Evolutionary conservation across 768 basidiomycete species (phyloP).

Genomic region (Clathrus columnatus): DNA sequence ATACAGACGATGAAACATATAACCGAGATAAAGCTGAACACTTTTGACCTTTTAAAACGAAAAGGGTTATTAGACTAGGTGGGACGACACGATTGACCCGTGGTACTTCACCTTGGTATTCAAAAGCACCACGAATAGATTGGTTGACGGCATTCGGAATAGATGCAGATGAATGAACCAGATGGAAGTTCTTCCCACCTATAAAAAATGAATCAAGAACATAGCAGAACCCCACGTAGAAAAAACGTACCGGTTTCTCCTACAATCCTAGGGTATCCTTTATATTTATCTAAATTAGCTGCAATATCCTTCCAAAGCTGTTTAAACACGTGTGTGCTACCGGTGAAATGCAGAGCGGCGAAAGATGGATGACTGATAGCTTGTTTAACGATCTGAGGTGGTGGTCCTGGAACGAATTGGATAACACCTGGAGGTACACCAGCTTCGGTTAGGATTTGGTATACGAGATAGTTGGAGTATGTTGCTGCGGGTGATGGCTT

Average conservation of each 20-base stretch:
- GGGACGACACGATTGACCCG: not conserved
- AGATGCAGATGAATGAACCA: slow-evolving; percentile 84
- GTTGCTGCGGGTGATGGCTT: slow-evolving; percentile 95
- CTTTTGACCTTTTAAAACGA: slow-evolving; percentile 63
- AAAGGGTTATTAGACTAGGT: not conserved
- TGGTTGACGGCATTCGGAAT: slow-evolving; percentile 86
- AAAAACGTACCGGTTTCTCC: slow-evolving; percentile 72
- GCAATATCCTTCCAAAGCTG: slow-evolving; percentile 96
- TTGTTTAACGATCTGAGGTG: slow-evolving; percentile 77
- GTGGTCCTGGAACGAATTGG: slow-evolving; percentile 91
- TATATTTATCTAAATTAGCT: slow-evolving; percentile 78
- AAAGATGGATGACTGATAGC: slow-evolving; percentile 73
- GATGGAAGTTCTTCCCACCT: slow-evolving; percentile 96
- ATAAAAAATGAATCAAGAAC: not conserved
- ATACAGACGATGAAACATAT: slow-evolving; percentile 82
- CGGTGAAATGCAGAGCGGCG: slow-evolving; percentile 92
- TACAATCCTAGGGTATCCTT: slow-evolving; percentile 86
- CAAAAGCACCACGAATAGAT: slow-evolving; percentile 80
- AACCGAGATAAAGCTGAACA: slow-evolving; percentile 90
- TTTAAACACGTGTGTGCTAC: slow-evolving; percentile 90
- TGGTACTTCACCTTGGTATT: slow-evolving; percentile 70
- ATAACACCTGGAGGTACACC: slow-evolving; percentile 92
- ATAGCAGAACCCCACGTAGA: not conserved
- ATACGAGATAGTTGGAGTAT: slow-evolving; percentile 88
- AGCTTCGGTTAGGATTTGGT: slow-evolving; percentile 88